Evolutionary conservation across 1,284 basidiomycete species (phyloP).

Genomic region (Tausonia pullulans): DNA sequence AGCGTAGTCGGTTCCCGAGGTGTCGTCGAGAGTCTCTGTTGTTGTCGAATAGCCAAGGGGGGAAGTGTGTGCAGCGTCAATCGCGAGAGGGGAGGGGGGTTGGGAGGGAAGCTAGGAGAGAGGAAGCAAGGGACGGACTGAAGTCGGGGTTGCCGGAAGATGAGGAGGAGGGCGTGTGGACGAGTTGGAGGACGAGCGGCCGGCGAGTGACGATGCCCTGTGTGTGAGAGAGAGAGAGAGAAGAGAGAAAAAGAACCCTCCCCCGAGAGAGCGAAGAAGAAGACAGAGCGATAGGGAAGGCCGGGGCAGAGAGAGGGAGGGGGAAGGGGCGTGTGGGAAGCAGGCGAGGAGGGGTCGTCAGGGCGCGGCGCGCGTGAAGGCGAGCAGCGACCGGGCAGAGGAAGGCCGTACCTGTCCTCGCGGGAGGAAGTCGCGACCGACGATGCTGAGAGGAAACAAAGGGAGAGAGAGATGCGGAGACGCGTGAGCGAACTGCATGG

Average conservation of each 20-base stretch:
- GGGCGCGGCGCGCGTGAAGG: background rate
- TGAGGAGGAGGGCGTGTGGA: constrained; percentile 55
- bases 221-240: constrained; percentile 20
- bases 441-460: constrained; percentile 50
- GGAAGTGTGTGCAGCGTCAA: background rate
- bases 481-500: background rate
- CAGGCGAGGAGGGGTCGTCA: background rate
- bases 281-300: background rate
- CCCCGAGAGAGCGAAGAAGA: background rate
- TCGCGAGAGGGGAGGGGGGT: constrained; percentile 33
- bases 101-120: constrained; percentile 27
- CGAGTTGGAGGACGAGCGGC: constrained; percentile 88
- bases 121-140: constrained; percentile 16
- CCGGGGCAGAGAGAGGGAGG: too few relatives aligned
- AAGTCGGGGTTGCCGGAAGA: background rate
- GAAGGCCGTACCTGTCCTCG: constrained; percentile 44
- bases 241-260: background rate
- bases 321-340: too few relatives aligned
- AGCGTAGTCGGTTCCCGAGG: constrained; percentile 65
- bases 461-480: background rate
- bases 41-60: background rate
- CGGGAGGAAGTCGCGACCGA: constrained; percentile 90
- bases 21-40: constrained; percentile 7
- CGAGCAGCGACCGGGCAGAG: background rate
- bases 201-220: constrained; percentile 89